Base-by-base conservation (phyloP, 2,329 filamentous ascomycete species). In the Arachnomyces sp. region DNA sequence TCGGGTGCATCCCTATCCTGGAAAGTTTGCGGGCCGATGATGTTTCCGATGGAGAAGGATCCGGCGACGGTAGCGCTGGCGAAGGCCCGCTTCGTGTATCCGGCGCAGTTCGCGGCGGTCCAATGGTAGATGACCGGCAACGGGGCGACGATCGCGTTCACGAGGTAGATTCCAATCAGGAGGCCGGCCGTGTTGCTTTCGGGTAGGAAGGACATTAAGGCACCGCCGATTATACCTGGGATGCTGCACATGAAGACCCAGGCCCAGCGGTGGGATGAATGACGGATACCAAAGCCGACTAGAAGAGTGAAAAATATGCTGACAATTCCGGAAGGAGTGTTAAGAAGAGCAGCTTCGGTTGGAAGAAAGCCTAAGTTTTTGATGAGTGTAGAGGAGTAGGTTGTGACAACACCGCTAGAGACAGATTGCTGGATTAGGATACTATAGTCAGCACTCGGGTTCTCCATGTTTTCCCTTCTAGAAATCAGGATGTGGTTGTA, bases 41-140 rank as follows among this genome's bases (percentile, higher is more conserved):
- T 25, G 9, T 25, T 25, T 25, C 21, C 21, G 9, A 67, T 52
- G 15, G 60, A 61, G 49, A 68, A 70, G 2, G 51, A 56, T n/a
- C 67, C 60, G 3, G 69, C 59, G 2, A 69, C 52, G 7, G 72
- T 45, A 0, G 68, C 67, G 16, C 63, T 66, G 4, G 63, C 61
- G 1, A 67, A 66, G 3, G 69, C 66, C 48, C 71, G 64, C 42
- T 66, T 73, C 2, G 68, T 70, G 39, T 73, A 68, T 0, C 68
- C 68, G 7, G 67, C 68, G 30, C 66, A 63, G 39, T 73, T 73
- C 3, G 58, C 63, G 4, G 65, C 63, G 7, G 68, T 67, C 64
- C 63, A 69, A 1, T 62, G 61, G 18, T 64, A 62, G 17, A 69
- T 53, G 7, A 70, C 42, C 11, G 65, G 66, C 16, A 69, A 51